Evolutionary conservation across 768 basidiomycete species (phyloP).

Genomic region (Lyophyllum decastes): DNA sequence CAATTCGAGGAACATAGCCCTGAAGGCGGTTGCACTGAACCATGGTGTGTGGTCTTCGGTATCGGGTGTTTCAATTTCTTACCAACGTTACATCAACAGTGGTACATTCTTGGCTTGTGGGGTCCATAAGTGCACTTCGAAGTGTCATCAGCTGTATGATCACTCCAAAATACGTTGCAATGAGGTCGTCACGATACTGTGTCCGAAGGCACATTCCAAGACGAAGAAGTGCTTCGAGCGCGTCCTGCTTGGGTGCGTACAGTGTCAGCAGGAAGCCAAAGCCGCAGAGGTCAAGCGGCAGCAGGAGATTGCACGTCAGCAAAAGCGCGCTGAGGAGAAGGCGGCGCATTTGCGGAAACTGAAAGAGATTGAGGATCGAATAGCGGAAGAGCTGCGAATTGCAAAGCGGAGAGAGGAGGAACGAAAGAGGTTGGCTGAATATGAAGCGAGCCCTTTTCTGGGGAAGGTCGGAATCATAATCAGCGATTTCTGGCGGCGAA

Average conservation of each 20-base stretch:
- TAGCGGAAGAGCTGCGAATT: slow-evolving; percentile 32
- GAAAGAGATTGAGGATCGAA: slow-evolving; percentile 43
- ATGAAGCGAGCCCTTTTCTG: too few species aligned
- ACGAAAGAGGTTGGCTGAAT: too few species aligned
- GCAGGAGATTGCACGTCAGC: slow-evolving; percentile 41
- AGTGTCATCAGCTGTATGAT: slow-evolving; percentile 57
- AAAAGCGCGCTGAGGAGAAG: slow-evolving; percentile 46
- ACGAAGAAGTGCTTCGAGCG: slow-evolving; percentile 44
- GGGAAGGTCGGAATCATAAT: too few species aligned
- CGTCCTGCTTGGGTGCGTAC: slow-evolving; percentile 38
- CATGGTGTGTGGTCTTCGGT: slow-evolving; percentile 67
- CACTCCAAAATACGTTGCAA: slow-evolving; percentile 58
- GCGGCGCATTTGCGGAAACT: slow-evolving; percentile 42
- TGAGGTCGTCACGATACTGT: slow-evolving; percentile 35
- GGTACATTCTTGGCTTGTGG: slow-evolving; percentile 50
- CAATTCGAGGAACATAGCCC: slow-evolving; percentile 56
- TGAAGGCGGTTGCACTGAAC: slow-evolving; percentile 62
- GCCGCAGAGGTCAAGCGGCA: slow-evolving; percentile 40
- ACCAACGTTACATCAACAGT: slow-evolving; percentile 30
- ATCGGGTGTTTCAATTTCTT: not conserved
- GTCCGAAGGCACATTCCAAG: slow-evolving; percentile 44
- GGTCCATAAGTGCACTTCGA: slow-evolving; percentile 55
- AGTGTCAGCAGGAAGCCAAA: slow-evolving; percentile 47
- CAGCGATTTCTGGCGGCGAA: too few species aligned
- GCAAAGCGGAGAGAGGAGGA: not conserved